Evolutionary conservation across 2,329 filamentous ascomycete species (phyloP).

Genomic region (Cryphonectria carpinicola): DNA sequence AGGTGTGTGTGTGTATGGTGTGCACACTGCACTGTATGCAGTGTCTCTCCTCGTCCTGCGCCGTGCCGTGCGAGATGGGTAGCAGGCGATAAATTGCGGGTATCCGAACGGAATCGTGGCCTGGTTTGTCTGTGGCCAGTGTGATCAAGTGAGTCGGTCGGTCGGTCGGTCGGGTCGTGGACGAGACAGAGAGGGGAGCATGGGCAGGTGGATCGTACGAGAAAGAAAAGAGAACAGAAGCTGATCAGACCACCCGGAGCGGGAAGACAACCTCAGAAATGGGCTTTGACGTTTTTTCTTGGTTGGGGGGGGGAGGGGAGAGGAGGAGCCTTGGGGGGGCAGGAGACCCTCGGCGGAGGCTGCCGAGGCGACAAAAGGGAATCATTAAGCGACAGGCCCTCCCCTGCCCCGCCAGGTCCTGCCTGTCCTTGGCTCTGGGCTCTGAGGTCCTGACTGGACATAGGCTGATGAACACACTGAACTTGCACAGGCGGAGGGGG

Average conservation of each 20-base stretch:
- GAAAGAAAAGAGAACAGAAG: conserved; percentile 15
- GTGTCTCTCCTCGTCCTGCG: background rate
- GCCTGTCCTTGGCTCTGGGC: background rate
- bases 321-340: background rate
- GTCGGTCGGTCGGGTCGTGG: background rate
- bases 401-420: background rate
- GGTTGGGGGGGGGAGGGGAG: background rate
- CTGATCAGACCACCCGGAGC: conserved; percentile 7
- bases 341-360: conserved; percentile 1
- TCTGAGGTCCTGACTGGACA: background rate
- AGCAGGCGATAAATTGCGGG: background rate
- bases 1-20: background rate
- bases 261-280: conserved; percentile 3
- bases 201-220: conserved; percentile 17
- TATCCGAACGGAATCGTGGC: background rate
- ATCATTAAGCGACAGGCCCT: background rate
- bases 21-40: background rate
- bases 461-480: background rate
- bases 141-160: background rate
- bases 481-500: background rate
- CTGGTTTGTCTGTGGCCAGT: conserved; percentile 1
- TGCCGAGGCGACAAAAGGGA: conserved; percentile 1
- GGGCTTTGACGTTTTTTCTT: conserved; percentile 8
- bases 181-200: background rate
- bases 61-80: background rate